A percentile compares a stretch with the other conserved stretches of the same genome.
These are phyloP conservation scores for Pseudogymnoascus verrucosus DNA, from an alignment of 2,329 filamentous ascomycete species.

Conservation along the genomic window DNA sequence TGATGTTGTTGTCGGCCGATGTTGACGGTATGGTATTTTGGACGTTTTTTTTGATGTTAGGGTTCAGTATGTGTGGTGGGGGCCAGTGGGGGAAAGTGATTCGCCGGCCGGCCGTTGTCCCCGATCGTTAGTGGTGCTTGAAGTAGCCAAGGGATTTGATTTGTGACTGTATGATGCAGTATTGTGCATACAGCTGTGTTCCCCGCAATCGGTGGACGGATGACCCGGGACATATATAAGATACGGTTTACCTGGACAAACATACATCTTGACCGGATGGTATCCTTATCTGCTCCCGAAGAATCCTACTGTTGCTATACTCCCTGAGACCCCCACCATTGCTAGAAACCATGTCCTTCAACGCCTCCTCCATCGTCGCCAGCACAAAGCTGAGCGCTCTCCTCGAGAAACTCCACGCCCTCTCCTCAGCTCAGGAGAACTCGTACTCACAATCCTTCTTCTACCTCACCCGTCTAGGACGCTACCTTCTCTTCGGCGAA, in stretches of 20 bases:
- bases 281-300: neutral
- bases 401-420: constrained; percentile 27
- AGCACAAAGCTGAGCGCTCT: constrained; percentile 14
- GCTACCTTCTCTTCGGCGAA: constrained; percentile 18
- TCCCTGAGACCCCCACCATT: neutral
- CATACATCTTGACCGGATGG: neutral
- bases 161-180: neutral
- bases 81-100: neutral
- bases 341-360: constrained; percentile 27
- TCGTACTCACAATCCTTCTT: constrained; percentile 10
- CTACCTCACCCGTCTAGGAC: constrained; percentile 12
- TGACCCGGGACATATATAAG: neutral
- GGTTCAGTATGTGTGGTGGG: neutral
- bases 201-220: neutral
- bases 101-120: neutral
- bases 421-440: constrained; percentile 29
- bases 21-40: neutral
- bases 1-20: neutral
- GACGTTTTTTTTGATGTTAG: neutral
- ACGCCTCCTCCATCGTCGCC: neutral
- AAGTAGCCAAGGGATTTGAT: neutral
- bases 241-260: no score
- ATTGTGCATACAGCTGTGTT: neutral
- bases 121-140: neutral
- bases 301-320: neutral